A percentile compares a stretch with the other conserved stretches of the same genome.
These are phyloP conservation scores for Ligustrum vulgare DNA, from an alignment of 257 asterid species.

Conservation along the genomic window DNA sequence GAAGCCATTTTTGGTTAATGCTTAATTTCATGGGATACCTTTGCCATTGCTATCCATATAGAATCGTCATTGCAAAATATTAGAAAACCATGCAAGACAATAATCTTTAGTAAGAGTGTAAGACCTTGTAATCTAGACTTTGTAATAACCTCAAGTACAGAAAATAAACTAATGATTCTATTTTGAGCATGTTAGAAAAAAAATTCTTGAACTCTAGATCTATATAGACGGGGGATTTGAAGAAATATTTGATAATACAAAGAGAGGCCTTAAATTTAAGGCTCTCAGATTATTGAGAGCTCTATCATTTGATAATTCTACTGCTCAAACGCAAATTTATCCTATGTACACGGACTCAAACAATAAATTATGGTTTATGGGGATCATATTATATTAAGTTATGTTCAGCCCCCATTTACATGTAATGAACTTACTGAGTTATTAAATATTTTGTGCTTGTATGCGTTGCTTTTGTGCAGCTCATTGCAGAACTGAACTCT, in stretches of 20 bases:
- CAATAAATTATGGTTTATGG: neutral
- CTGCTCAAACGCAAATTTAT: neutral
- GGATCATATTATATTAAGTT: neutral
- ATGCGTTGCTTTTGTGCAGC: neutral
- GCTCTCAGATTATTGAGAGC: neutral
- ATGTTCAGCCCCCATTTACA: constrained; percentile 4
- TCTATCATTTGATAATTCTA: constrained; percentile 6
- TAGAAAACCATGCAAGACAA: neutral
- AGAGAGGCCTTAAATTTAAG: neutral
- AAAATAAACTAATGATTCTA: neutral
- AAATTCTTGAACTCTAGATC: neutral
- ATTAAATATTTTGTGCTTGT: neutral
- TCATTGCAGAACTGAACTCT: neutral
- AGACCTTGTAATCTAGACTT: too few relatives aligned
- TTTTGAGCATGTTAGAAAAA: neutral
- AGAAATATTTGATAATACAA: neutral
- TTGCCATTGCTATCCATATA: neutral
- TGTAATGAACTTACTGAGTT: neutral
- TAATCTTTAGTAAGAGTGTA: neutral
- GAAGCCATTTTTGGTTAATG: neutral
- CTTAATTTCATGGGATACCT: neutral
- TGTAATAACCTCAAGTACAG: neutral
- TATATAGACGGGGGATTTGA: neutral
- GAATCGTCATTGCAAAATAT: neutral
- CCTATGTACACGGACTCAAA: neutral